Conservation (phyloP, 495 filamentous ascomycete species). For the Podospora conica region DNA sequence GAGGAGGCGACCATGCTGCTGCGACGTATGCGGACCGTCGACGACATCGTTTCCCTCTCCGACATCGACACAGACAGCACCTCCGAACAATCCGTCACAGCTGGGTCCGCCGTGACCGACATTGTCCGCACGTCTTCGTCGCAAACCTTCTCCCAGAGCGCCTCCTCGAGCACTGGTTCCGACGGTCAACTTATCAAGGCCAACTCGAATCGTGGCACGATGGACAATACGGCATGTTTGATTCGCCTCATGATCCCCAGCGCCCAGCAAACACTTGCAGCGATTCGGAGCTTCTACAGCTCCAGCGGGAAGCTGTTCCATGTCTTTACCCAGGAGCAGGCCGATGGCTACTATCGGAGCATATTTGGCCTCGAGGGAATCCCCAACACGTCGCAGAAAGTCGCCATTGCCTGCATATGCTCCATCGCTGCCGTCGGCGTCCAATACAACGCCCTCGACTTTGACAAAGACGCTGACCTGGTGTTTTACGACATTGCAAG, state of each 20-base stretch:
- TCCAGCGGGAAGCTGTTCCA: constrained; percentile 29
- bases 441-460: constrained; percentile 22
- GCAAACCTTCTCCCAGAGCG: neutral
- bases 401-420: constrained; percentile 20
- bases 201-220: neutral
- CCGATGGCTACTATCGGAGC: constrained; percentile 6
- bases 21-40: constrained; percentile 8
- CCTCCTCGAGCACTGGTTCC: neutral
- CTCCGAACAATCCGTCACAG: neutral
- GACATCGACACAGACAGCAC: neutral
- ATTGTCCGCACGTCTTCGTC: neutral
- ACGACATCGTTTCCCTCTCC: constrained; percentile 12
- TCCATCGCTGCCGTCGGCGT: constrained; percentile 24
- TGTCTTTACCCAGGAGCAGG: constrained; percentile 23
- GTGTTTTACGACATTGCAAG: constrained; percentile 20
- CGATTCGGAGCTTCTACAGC: constrained; percentile 28
- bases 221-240: neutral
- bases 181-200: neutral
- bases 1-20: constrained; percentile 22
- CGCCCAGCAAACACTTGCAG: constrained; percentile 15
- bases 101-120: neutral
- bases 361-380: constrained; percentile 16
- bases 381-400: constrained; percentile 7
- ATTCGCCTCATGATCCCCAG: constrained; percentile 18
- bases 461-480: constrained; percentile 13